phyloP scores from a whole-genome alignment of 495 filamentous ascomycete genomes.

The Lophiostoma macrostomum region DNA sequence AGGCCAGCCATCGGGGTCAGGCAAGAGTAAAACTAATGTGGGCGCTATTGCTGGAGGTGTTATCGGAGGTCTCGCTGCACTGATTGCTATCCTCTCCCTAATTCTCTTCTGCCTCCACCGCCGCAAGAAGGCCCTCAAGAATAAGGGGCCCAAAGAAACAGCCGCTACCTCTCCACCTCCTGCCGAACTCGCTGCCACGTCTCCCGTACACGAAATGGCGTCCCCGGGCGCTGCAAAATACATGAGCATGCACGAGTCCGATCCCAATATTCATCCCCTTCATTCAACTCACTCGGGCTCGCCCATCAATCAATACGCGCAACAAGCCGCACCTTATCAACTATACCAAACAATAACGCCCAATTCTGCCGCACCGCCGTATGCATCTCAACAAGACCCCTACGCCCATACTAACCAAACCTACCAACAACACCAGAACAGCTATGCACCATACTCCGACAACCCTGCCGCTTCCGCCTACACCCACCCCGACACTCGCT shows the following conservation, averaged over 20 bases:
- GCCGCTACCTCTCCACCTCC: conserved; percentile 15
- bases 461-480: conserved; percentile 3
- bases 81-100: conserved; percentile 32
- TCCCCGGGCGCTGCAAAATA: conserved; percentile 13
- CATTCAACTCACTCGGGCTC: conserved; percentile 16
- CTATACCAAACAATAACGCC: conserved; percentile 4
- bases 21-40: conserved; percentile 25
- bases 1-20: conserved; percentile 11
- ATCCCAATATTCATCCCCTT: conserved; percentile 10
- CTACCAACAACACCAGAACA: conserved; percentile 2
- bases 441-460: conserved; percentile 15
- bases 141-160: background rate
- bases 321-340: conserved; percentile 10
- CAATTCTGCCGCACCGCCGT: conserved; percentile 5
- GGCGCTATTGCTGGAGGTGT: conserved; percentile 39
- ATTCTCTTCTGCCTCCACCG: conserved; percentile 35
- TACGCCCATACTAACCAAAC: background rate
- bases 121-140: conserved; percentile 26
- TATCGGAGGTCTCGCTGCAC: conserved; percentile 32
- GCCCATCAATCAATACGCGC: conserved; percentile 3
- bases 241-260: conserved; percentile 17
- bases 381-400: conserved; percentile 6
- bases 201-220: conserved; percentile 23
- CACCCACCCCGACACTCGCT: background rate
- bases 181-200: conserved; percentile 25